A percentile compares a stretch with the other conserved stretches of the same genome.
phyloP scores from a whole-genome alignment of 2,329 filamentous ascomycete species.

The Curvularia eragrostidis region DNA sequence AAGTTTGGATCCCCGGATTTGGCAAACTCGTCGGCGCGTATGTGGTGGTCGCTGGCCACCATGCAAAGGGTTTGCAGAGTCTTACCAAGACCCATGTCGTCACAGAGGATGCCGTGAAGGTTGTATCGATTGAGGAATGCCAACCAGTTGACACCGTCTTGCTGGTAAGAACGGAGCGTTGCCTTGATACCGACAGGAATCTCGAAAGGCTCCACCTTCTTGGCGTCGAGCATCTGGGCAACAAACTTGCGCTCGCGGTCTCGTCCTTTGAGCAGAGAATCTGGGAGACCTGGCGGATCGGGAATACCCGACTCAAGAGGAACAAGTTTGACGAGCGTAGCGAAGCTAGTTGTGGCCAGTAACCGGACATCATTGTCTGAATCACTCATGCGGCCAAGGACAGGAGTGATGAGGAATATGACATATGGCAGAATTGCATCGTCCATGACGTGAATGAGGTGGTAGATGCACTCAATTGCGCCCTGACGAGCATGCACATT shows the following conservation, averaged over 20 bases:
- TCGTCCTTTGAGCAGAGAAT: conserved; percentile 85
- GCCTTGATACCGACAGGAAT: conserved; percentile 98
- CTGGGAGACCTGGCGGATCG: conserved; percentile 89
- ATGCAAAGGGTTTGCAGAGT: conserved; percentile 97
- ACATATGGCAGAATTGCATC: conserved; percentile 95
- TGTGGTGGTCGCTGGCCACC: conserved; percentile 94
- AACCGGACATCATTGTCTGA: conserved; percentile 94
- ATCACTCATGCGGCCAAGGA: conserved; percentile 97
- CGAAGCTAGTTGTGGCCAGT: conserved; percentile 95
- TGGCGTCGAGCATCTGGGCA: conserved; percentile 91
- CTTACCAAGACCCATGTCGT: conserved; percentile 99
- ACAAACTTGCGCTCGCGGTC: conserved; percentile 97
- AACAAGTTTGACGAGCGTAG: conserved; percentile 94
- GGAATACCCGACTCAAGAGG: conserved; percentile 97
- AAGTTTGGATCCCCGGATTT: conserved; percentile 81
- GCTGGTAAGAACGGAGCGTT: conserved; percentile 93
- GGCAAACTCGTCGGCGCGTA: conserved; percentile 87
- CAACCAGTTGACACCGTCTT: conserved; percentile 98
- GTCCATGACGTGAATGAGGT: conserved; percentile 97
- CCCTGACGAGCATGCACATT: conserved; percentile 91
- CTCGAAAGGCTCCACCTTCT: conserved; percentile 92
- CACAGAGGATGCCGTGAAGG: conserved; percentile 95
- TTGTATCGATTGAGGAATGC: conserved; percentile 98
- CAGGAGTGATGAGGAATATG: conserved; percentile 97
- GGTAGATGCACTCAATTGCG: conserved; percentile 93